A percentile compares a stretch with the other conserved stretches of the same genome.
These are phyloP conservation scores for Ballota nigra DNA, from an alignment of 257 asterid species.

Conservation along the genomic window DNA sequence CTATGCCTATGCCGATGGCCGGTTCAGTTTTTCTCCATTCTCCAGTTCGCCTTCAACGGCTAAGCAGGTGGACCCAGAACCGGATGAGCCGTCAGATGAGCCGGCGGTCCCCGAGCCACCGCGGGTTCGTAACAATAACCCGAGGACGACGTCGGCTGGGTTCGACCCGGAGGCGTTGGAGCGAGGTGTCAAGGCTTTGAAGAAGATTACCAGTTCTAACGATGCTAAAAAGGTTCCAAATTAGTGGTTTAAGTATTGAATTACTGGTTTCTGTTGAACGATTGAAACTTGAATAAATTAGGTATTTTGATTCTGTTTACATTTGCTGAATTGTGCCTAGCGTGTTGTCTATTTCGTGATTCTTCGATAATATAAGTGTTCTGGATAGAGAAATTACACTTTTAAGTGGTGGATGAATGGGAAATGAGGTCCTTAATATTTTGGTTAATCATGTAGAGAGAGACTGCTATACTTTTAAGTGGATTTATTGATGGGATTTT, in stretches of 20 bases:
- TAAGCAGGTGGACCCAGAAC: constrained; percentile 31
- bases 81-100: constrained; percentile 32
- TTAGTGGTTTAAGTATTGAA: background rate
- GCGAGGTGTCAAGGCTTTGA: constrained; percentile 63
- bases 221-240: constrained; percentile 59
- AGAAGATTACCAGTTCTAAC: constrained; percentile 41
- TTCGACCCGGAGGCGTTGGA: constrained; percentile 89
- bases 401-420: background rate
- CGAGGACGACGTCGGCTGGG: constrained; percentile 82
- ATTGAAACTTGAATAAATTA: background rate
- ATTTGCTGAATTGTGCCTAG: background rate
- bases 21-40: constrained; percentile 52
- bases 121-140: constrained; percentile 64
- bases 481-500: constrained; percentile 10
- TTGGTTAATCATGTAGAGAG: background rate
- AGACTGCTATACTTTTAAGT: background rate
- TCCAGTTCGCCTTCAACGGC: constrained; percentile 38
- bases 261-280: background rate
- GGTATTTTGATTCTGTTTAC: background rate
- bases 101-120: constrained; percentile 34
- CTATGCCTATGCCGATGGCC: constrained; percentile 63
- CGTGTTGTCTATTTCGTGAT: background rate
- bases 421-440: background rate
- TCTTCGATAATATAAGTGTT: background rate
- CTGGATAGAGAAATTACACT: background rate